phyloP scores from a whole-genome alignment of 2,329 filamentous ascomycete species.

The Botryosphaeria dothidea region DNA sequence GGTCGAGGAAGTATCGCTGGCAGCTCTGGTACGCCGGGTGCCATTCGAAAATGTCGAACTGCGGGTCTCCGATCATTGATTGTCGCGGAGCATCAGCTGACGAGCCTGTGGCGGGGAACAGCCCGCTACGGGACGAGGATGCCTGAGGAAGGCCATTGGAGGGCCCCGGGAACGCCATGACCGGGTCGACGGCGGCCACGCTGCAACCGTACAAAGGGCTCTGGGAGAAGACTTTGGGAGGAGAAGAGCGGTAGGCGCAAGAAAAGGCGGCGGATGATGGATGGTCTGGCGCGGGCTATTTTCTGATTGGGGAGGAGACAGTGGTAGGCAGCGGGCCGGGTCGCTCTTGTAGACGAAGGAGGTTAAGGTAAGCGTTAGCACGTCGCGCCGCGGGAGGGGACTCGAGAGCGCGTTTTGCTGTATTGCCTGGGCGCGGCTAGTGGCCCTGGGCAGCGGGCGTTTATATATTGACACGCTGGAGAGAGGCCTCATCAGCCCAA shows the following conservation, averaged over 20 bases:
- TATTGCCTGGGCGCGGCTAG: slow-evolving; percentile 13
- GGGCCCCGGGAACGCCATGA: slow-evolving; percentile 19
- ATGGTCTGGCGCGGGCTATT: not conserved
- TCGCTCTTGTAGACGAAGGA: not conserved
- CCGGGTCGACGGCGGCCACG: not conserved
- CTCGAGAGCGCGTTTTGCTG: not conserved
- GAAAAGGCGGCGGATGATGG: not conserved
- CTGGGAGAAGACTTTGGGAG: not conserved
- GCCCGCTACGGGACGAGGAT: slow-evolving; percentile 17
- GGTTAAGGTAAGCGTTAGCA: slow-evolving; percentile 2
- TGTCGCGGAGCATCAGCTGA: slow-evolving; percentile 18
- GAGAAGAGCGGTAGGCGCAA: not conserved
- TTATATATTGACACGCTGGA: slow-evolving; percentile 14
- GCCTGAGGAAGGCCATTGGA: slow-evolving; percentile 19
- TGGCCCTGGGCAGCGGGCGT: slow-evolving; percentile 8
- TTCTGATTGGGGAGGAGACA: not conserved
- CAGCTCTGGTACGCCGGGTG: slow-evolving; percentile 89
- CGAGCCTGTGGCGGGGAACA: slow-evolving; percentile 15
- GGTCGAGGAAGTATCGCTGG: slow-evolving; percentile 86
- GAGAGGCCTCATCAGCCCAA: too few relatives aligned
- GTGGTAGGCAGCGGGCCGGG: not conserved
- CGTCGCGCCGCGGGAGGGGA: not conserved
- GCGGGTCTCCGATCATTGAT: slow-evolving; percentile 41
- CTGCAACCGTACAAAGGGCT: not conserved
- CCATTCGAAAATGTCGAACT: slow-evolving; percentile 88